Evolutionary conservation across 2,329 filamentous ascomycete species (phyloP), one percentile per base, ranked within the genome.

Genomic region (Fusarium sarcochroum): DNA sequence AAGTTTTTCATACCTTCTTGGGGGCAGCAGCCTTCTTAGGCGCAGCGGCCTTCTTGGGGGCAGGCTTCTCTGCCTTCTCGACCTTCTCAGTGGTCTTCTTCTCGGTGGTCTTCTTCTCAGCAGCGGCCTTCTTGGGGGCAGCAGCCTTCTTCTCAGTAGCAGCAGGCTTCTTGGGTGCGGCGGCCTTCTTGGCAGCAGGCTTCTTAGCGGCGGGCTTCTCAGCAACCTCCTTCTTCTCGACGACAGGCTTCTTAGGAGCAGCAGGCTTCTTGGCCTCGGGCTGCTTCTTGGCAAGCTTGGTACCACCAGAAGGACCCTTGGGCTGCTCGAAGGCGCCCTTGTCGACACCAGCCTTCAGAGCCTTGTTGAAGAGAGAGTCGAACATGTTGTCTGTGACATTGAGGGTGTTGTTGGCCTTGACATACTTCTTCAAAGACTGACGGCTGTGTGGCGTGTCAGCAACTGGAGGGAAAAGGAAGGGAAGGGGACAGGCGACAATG

Each of bases 221-320:
- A 35, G 56, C 64, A 23, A 74, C 57, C 34, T 73, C 73, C 71
- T 77, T 78, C 73, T 78, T 87, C 58, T 76, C 69, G 32, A 75
- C 59, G 37, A 74, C 69, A 38, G 76, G 63, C 66, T 77, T 80
- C 73, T 78, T 77, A 34, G 75, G 49, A 47, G 75, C 70, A 52
- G 74, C 67, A 47, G 75, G 66, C 73, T 78, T 79, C 78, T 82
- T 82, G 52, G 79, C 73, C 71, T 80, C 79, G 21, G 76, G 74
- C 71, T 85, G 80, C 85, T 93, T 94, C 90, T 95, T 95, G 63
- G 91, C 91, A 63, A 97, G 90, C 91, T 97, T 97, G 82, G 96
- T 93, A 72, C 93, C 92, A 64, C 94, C 94, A 69, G 94, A 97
- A 63, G 93, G 87, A 76, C 93, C 94, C 89, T 97, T 97, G 77